Evolutionary conservation across 768 basidiomycete genomes (phyloP), one percentile per base, ranked within the genome.

Genomic region (Lactarius pseudohatsudake): DNA sequence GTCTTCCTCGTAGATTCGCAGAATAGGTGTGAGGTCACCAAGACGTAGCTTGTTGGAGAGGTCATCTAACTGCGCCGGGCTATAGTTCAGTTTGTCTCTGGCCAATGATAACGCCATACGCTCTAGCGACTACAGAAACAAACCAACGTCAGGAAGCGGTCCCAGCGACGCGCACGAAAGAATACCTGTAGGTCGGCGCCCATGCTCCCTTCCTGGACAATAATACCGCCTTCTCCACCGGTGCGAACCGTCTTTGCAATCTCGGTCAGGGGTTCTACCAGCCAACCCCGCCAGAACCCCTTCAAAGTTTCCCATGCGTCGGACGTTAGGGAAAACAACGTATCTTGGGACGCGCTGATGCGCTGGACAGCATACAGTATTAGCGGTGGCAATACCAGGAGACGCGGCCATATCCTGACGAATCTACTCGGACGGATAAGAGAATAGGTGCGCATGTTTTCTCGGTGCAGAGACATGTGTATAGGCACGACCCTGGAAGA

Each of bases 51-150:
- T 85, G 18, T 76, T 74, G 1, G 89, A 85, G 18, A 98, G 79
- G 9, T 76, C 80, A 3, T 79, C 81, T n/a, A 97, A 81, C 72
- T 94, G 88, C 5, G 79, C 77, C 5, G 84, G 77, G 2, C 79
- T 79, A 65, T 92, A 89, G 30, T 84, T 77, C 53, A 96, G 80
- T 72, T 91, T 87, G 70, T 98, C 96, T 65, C 83, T 81, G 1
- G 92, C 94, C 2, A 98, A 82, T 20, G 92, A 84, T 4, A 95
- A 78, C 3, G 92, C 86, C 96, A 98, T 98, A 32, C 96, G 84
- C 76, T 98, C 92, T 30, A 98, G 82, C 26, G 91, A 94, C 94
- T 96, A 66, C 26, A 64, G 16, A 34, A 20, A 30, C 13, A 30
- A 16, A 30, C 10, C 2, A 18, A 41, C 10, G 59, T 69, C 50